phyloP scores from a whole-genome alignment of 805 yeast species.

The Wickerhamomyces mucosus region DNA sequence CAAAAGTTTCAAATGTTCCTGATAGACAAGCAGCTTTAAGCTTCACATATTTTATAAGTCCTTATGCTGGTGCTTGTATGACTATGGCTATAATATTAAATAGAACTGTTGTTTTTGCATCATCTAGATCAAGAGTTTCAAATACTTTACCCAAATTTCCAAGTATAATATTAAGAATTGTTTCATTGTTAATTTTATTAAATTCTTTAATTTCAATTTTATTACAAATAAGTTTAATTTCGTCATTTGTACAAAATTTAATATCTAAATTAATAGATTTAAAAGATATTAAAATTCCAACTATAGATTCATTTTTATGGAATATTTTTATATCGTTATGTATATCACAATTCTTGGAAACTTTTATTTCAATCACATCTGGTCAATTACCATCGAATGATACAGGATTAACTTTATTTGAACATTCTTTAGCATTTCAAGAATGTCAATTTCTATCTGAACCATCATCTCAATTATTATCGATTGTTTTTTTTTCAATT shows the following conservation, averaged over 20 bases:
- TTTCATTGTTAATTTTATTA: constrained; percentile 26
- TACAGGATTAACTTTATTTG: constrained; percentile 64
- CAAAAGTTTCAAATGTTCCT: constrained; percentile 1
- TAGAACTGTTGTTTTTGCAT: constrained; percentile 49
- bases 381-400: constrained; percentile 52
- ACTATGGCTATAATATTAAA: constrained; percentile 48
- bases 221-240: no score
- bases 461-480: constrained; percentile 45
- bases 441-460: constrained; percentile 45
- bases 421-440: constrained; percentile 67
- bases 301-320: constrained; percentile 39
- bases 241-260: no score
- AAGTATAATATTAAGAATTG: constrained; percentile 26
- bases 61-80: constrained; percentile 45
- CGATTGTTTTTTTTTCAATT: constrained; percentile 46
- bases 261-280: no score
- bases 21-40: no score
- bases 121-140: constrained; percentile 33
- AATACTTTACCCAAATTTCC: constrained; percentile 14
- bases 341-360: constrained; percentile 53
- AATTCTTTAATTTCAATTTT: constrained; percentile 15
- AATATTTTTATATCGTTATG: constrained; percentile 53
- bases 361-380: constrained; percentile 48
- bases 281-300: constrained; percentile 1
- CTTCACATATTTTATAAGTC: constrained; percentile 37